Conservation (phyloP, 768 basidiomycete species). For the Candolleomyces eurysporus region DNA sequence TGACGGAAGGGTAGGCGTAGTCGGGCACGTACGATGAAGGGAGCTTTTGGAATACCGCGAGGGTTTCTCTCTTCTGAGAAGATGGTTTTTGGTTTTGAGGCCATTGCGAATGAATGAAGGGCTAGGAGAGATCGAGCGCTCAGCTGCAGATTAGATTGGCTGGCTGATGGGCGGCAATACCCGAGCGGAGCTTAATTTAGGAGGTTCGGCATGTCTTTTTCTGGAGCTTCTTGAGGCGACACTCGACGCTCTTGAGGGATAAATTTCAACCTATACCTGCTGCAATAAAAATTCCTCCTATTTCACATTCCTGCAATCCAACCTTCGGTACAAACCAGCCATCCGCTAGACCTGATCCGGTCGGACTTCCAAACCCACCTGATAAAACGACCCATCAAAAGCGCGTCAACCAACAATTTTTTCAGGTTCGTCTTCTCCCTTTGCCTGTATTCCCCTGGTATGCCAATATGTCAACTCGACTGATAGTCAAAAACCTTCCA, state of each 20-base stretch:
- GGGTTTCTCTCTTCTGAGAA: constrained; percentile 66
- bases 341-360: neutral
- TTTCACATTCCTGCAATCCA: neutral
- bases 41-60: constrained; percentile 91
- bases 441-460: neutral
- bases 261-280: too few relatives aligned
- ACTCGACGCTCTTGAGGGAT: too few relatives aligned
- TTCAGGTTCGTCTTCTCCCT: neutral
- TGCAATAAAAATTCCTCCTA: too few relatives aligned
- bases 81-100: constrained; percentile 25
- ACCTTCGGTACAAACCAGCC: neutral
- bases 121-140: neutral
- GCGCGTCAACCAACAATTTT: neutral
- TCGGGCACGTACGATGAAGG: constrained; percentile 72
- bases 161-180: constrained; percentile 12
- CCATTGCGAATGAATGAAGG: constrained; percentile 16
- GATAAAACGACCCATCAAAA: too few relatives aligned
- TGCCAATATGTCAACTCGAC: constrained; percentile 61
- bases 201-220: too few relatives aligned
- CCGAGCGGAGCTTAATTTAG: constrained; percentile 19
- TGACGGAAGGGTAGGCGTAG: neutral
- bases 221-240: too few relatives aligned
- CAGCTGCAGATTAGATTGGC: neutral
- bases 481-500: constrained; percentile 83
- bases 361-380: too few relatives aligned